Evolutionary conservation across 768 basidiomycete genomes (phyloP), one percentile per base, ranked within the genome.

Genomic region (Lactifluus piperatus): DNA sequence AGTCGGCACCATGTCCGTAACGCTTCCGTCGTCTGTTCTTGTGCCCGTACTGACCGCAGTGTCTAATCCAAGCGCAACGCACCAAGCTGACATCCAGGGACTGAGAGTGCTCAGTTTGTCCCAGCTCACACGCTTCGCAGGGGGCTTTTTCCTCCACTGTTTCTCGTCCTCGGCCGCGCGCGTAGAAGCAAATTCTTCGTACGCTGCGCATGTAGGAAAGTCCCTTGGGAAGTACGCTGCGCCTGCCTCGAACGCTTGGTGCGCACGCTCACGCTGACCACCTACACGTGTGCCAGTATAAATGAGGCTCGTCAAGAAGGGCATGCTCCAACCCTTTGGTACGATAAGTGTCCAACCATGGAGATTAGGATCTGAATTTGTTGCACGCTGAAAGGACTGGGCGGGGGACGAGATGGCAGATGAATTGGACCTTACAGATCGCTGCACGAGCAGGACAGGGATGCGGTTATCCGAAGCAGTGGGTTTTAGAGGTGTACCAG

Each of bases 291-390:
- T 90, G 22, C 88, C 87, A 0, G 94, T 93, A 70, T 83, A 84
- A 3, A 79, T 78, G 51, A 99, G 79, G 3, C 94, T 94, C 41
- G 78, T 78, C 62, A 90, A 83, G 73, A 98, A 92, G 1, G 94
- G 78, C 86, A 93, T 95, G 0, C 81, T 80, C 93, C 94, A 98
- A 13, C 91, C 93, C 1, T 82, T 76, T 3, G 95, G 95, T 32
- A 95, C 70, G 47, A 97, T 76, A 9, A 99, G 73, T 8, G 85
- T 92, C 87, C 91, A 97, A 39, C 94, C 94, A 65, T 93, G 84
- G 30, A 92, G 73, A 1, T 68, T 54, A 6, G 68, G 65, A 13
- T 55, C 57, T 43, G 67, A 54, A 37, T 51, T 62, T 10, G 32
- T 51, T 8, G 44, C 48, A 27, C 30, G 51, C 32, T 60, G 57